Conservation (phyloP, 805 yeast genomes). For the Isabelozyma heimii region DNA sequence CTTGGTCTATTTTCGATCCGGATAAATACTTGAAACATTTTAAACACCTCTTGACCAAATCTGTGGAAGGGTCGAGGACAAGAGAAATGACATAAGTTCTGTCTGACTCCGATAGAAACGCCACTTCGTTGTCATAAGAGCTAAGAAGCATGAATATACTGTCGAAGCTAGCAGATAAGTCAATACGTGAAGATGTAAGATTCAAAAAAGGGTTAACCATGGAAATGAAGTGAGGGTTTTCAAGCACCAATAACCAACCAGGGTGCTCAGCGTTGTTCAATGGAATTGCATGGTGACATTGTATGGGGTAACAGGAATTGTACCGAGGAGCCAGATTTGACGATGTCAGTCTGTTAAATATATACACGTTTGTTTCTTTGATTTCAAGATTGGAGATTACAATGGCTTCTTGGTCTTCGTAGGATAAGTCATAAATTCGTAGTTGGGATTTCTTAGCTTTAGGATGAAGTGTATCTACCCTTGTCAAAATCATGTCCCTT, state of each 20-base stretch:
- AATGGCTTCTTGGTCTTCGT: constrained; percentile 59
- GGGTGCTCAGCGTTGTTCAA: constrained; percentile 31
- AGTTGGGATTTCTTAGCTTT: constrained; percentile 28
- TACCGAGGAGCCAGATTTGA: constrained; percentile 23
- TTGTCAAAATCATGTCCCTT: constrained; percentile 72
- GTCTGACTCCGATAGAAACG: constrained; percentile 18
- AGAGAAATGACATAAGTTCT: constrained; percentile 27
- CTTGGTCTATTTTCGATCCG: constrained; percentile 56
- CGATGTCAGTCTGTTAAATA: constrained; percentile 38
- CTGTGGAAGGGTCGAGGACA: constrained; percentile 43
- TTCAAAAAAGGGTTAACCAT: constrained; percentile 60
- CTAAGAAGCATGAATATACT: constrained; percentile 21
- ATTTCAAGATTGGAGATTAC: constrained; percentile 47
- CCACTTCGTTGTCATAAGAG: constrained; percentile 26
- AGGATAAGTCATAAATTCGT: constrained; percentile 37
- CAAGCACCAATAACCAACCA: constrained; percentile 46
- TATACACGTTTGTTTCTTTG: constrained; percentile 47
- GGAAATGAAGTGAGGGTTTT: constrained; percentile 29
- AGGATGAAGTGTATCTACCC: constrained; percentile 44
- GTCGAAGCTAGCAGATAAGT: constrained; percentile 15
- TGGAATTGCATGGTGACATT: constrained; percentile 37
- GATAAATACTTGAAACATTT: constrained; percentile 50
- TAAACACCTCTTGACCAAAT: constrained; percentile 45
- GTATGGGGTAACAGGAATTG: constrained; percentile 25
- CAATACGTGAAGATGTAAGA: constrained; percentile 32